Base-by-base conservation (phyloP, 2,329 filamentous ascomycete genomes). In the Claviceps spartinae region DNA sequence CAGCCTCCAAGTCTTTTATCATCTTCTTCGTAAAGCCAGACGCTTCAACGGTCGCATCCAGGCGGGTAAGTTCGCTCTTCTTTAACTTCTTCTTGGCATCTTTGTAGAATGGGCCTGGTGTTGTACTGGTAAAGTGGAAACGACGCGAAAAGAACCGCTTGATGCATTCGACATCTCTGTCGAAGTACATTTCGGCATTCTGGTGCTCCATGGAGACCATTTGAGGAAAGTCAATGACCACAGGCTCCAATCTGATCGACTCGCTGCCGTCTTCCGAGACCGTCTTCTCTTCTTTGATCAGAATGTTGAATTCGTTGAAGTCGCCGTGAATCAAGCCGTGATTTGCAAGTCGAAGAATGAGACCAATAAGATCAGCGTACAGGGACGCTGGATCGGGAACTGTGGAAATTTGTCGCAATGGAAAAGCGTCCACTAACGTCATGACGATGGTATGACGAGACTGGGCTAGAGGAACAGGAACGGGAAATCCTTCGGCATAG, bases 241-340 rank as follows among this genome's bases (percentile, higher is more conserved):
- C 80, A 1, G 93, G 93, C 6, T 80, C 81, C 26, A 95, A 72
- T 16, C 59, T 62, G 51, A 86, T 58, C 0, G 63, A 54, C 60
- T 73, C 69, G 43, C 66, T 57, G 2, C 65, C 64, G 60, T 74
- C 63, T 6, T 74, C 68, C 5, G 69, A 67, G 8, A 58, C 63
- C 3, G 60, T 59, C 51, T 65, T 72, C 52, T 75, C 80, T 66
- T 97, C 91, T 64, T 93, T 88, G 65, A 98, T 83, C 37, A 98
- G 73, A 57, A 98, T 91, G 67, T 98, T 98, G 76, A 98, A 98
- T 68, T 98, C 94, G 72, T 98, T 98, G 73, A 94, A 98, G 66
- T 98, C 93, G 56, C 93, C 93, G 65, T 98, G 93, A 55, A 98
- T 98, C 47, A 98, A 73, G 6, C 93, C 93, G 59, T 90, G 82